Conservation (phyloP, 129 eudicot species). For the Kitagawia praeruptora region DNA sequence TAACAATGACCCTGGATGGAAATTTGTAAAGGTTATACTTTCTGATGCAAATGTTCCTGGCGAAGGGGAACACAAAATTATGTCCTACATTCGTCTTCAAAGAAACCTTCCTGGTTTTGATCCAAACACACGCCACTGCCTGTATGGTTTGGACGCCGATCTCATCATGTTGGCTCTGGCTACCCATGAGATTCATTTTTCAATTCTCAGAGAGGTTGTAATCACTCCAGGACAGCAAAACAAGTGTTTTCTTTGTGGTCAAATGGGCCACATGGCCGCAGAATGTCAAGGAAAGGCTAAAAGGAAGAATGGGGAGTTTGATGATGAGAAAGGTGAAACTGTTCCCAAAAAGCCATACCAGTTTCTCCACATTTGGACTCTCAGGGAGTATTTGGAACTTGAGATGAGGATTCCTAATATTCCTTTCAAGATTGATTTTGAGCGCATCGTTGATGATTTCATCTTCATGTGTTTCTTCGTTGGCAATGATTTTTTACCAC, state of each 20-base stretch:
- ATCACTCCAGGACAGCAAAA: constrained; percentile 69
- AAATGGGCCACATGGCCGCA: constrained; percentile 79
- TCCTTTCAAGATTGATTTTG: constrained; percentile 17
- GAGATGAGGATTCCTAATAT: constrained; percentile 19
- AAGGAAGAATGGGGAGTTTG: constrained; percentile 85
- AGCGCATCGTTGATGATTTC: constrained; percentile 13
- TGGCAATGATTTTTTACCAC: too few species aligned
- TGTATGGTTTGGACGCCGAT: constrained; percentile 64
- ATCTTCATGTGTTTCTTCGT: too few species aligned
- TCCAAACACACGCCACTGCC: constrained; percentile 92
- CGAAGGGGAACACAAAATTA: constrained; percentile 95
- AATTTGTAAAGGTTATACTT: constrained; percentile 53
- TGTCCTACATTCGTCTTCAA: constrained; percentile 92
- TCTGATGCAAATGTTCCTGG: constrained; percentile 99
- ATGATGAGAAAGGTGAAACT: constrained; percentile 68
- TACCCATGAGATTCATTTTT: too few species aligned
- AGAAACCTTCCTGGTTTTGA: constrained; percentile 85
- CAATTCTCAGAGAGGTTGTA: too few species aligned
- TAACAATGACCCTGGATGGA: too few species aligned
- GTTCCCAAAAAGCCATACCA: constrained; percentile 77
- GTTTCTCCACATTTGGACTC: constrained; percentile 36
- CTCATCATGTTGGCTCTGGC: too few species aligned
- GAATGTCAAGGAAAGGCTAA: constrained; percentile 77
- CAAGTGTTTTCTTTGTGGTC: constrained; percentile 83
- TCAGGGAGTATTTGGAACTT: constrained; percentile 33